These are phyloP conservation scores for Kalmusia sp. DNA, from an alignment of 2,329 filamentous ascomycete species.

Conservation along the genomic window DNA sequence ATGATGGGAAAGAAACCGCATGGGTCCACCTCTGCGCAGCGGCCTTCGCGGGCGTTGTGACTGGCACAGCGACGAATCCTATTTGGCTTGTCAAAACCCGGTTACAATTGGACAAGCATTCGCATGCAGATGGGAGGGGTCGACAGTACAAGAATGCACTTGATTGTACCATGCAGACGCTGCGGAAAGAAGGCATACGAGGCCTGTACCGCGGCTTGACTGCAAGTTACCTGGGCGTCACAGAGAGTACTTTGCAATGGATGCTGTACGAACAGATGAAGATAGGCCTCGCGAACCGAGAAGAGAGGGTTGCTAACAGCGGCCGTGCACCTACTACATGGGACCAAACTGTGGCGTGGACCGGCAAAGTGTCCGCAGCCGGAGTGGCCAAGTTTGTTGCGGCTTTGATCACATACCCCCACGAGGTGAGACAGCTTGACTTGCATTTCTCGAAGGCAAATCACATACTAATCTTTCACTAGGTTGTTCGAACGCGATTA, in stretches of 20 bases:
- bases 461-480: not conserved
- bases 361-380: slow-evolving; percentile 78
- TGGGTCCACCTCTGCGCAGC: slow-evolving; percentile 82
- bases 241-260: slow-evolving; percentile 91
- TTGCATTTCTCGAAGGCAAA: not conserved
- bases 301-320: slow-evolving; percentile 60
- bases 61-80: slow-evolving; percentile 90
- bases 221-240: slow-evolving; percentile 88
- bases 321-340: slow-evolving; percentile 71
- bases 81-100: slow-evolving; percentile 97
- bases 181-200: slow-evolving; percentile 79
- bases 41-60: slow-evolving; percentile 79
- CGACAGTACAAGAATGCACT: slow-evolving; percentile 85
- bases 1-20: slow-evolving; percentile 71
- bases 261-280: slow-evolving; percentile 95
- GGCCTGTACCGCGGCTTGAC: slow-evolving; percentile 91
- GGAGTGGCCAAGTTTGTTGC: slow-evolving; percentile 87
- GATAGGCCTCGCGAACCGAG: slow-evolving; percentile 69
- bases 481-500: slow-evolving; percentile 83
- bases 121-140: slow-evolving; percentile 64
- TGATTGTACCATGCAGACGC: slow-evolving; percentile 84
- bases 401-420: slow-evolving; percentile 85
- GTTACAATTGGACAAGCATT: slow-evolving; percentile 88
- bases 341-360: slow-evolving; percentile 80
- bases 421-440: slow-evolving; percentile 69